phyloP scores from a whole-genome alignment of 2,329 filamentous ascomycete genomes.

The Fusarium udum region DNA sequence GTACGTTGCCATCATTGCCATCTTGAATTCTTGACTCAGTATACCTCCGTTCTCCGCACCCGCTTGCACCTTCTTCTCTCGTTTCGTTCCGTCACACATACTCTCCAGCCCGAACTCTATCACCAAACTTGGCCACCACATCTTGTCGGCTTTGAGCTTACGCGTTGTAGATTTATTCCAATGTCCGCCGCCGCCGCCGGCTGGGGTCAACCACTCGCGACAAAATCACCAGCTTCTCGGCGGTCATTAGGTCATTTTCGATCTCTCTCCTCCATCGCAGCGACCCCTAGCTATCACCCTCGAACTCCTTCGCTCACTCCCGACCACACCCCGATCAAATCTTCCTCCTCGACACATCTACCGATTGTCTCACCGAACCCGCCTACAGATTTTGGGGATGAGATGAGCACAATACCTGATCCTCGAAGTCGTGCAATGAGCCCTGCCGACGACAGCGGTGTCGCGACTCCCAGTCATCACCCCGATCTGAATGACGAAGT shows the following conservation, averaged over 20 bases:
- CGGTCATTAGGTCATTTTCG: constrained; percentile 60
- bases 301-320: constrained; percentile 47
- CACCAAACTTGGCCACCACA: constrained; percentile 12
- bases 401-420: constrained; percentile 76
- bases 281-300: constrained; percentile 50
- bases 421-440: constrained; percentile 65
- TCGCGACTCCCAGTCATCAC: constrained; percentile 54
- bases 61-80: constrained; percentile 5
- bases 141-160: constrained; percentile 20
- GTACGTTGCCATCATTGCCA: constrained; percentile 38
- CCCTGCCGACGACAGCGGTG: constrained; percentile 51
- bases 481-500: constrained; percentile 77
- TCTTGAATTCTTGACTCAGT: constrained; percentile 30
- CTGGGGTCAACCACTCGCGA: constrained; percentile 58
- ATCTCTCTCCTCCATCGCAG: constrained; percentile 63
- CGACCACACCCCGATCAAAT: constrained; percentile 53
- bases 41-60: constrained; percentile 13
- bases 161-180: constrained; percentile 57
- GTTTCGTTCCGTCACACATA: constrained; percentile 8
- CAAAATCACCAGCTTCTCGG: constrained; percentile 40
- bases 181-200: constrained; percentile 56
- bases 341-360: constrained; percentile 50
- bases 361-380: constrained; percentile 52
- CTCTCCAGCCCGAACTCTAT: constrained; percentile 21
- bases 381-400: constrained; percentile 61